Percentiles rank a stretch among this genome's conserved stretches.
These are phyloP conservation scores for Aspergillus japonicus DNA, from an alignment of 2,329 filamentous ascomycete species.

Conservation along the genomic window DNA sequence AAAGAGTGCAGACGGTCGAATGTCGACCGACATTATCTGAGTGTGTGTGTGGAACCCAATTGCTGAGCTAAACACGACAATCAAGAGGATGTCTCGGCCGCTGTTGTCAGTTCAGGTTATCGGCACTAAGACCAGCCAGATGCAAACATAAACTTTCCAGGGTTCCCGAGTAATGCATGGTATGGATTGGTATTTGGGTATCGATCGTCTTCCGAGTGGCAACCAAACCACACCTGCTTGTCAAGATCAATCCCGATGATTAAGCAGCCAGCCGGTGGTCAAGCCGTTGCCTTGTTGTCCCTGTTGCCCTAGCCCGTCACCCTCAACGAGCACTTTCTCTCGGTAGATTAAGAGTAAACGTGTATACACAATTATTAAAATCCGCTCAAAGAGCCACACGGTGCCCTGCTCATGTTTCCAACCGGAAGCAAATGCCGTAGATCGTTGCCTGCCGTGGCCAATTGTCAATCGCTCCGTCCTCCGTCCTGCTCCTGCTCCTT, in stretches of 20 bases:
- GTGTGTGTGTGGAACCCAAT: neutral
- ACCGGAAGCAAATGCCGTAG: conserved; percentile 8
- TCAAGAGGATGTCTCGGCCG: too few species aligned
- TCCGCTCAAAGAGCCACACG: neutral
- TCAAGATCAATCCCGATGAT: conserved; percentile 6
- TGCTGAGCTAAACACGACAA: neutral
- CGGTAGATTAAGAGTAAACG: too few species aligned
- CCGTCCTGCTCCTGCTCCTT: too few species aligned
- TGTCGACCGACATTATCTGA: too few species aligned
- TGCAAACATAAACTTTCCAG: conserved; percentile 10
- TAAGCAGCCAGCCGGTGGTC: neutral
- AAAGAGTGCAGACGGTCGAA: neutral
- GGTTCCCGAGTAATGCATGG: conserved; percentile 8
- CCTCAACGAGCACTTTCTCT: too few species aligned
- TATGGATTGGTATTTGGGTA: conserved; percentile 10
- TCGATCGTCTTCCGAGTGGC: conserved; percentile 13
- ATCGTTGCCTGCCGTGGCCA: conserved; percentile 17
- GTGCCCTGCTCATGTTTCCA: neutral
- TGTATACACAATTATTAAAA: neutral
- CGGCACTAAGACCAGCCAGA: neutral
- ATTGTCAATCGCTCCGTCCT: neutral
- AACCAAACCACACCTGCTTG: conserved; percentile 7
- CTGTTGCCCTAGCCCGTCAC: neutral
- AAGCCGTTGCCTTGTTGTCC: neutral
- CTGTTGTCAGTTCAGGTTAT: neutral